Base-by-base conservation (phyloP, 345 rosid genomes). In the Eucalyptus pauciflora region DNA sequence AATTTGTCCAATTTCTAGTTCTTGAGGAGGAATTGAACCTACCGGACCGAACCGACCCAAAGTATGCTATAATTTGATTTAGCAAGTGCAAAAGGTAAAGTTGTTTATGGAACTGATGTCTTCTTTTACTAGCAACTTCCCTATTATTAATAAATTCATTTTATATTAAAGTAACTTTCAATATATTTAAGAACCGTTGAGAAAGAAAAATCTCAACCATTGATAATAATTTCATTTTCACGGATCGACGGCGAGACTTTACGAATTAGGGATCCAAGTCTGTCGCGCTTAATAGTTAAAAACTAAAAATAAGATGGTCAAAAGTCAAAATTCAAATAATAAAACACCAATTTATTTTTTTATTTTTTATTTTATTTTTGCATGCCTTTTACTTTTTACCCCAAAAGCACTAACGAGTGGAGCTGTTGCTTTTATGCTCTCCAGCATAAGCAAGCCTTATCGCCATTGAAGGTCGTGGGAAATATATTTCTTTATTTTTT, bases 31-130 rank as follows among this genome's bases (percentile, higher is more conserved):
- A 8, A 52, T 52, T 2, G 10, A 52, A 1, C 58, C 58, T 52
- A 52, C 0, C 0, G 0, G 25, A 52, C 25, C 10, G 0, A 52
- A 52, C 58, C 0, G 0, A 20, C 58, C 58, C 0, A 52, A 52
- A 52, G 58, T 52, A 52, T 8, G 58, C 25, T 52, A 52, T 52
- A 0, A 52, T 52, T 52, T 52, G 0, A 52, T 20, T 52, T 52
- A 52, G 25, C 58, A 8, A 52, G 25, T 25, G 58, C 25, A 20
- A 52, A 52, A 52, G 58, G 58, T 52, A 20, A 52, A 52, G 58
- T 52, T 52, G 58, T 20, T 52, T 52, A 52, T 20, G 58, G 58
- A 52, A 20, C 58, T 52, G 20, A 1, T 52, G 20, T 52, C 25
- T 52, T 52, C 58, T 52, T 52, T 52, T 0, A 52, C 58, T 52